Evolutionary conservation across 345 rosid species (phyloP).

Genomic region (Gossypium rotundifolium): DNA sequence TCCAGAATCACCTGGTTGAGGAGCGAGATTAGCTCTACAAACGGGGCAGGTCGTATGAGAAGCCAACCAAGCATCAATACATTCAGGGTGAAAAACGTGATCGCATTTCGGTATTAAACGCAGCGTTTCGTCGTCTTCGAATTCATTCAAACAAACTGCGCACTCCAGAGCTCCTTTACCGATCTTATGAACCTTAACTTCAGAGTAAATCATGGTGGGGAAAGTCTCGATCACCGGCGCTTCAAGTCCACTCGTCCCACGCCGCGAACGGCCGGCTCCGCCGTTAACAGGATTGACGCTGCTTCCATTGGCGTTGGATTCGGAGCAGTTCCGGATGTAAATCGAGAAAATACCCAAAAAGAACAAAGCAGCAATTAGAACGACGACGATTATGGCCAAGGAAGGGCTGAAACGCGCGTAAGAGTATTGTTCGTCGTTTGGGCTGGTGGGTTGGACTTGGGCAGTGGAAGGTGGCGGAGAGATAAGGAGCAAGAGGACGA

Average conservation of each 20-base stretch:
- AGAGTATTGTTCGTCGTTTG: slow-evolving; percentile 3
- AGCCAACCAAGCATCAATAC: slow-evolving; percentile 77
- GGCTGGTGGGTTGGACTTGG: slow-evolving; percentile 25
- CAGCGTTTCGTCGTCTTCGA: slow-evolving; percentile 87
- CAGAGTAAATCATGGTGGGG: slow-evolving; percentile 76
- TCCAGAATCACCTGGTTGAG: slow-evolving; percentile 34
- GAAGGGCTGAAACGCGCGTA: slow-evolving; percentile 61
- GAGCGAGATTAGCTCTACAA: slow-evolving; percentile 65
- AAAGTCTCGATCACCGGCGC: slow-evolving; percentile 49
- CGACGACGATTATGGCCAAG: slow-evolving; percentile 68
- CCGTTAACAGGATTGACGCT: slow-evolving; percentile 12
- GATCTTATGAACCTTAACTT: slow-evolving; percentile 71
- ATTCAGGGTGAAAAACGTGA: slow-evolving; percentile 88
- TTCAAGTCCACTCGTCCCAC: slow-evolving; percentile 57
- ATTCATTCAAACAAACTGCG: slow-evolving; percentile 82
- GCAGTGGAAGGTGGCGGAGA: slow-evolving; percentile 19
- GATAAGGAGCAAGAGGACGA: slow-evolving; percentile 1
- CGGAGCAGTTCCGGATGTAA: slow-evolving; percentile 74
- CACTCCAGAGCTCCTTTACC: slow-evolving; percentile 86
- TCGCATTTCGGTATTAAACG: slow-evolving; percentile 87
- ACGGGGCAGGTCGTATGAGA: slow-evolving; percentile 93
- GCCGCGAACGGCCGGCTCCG: slow-evolving; percentile 20
- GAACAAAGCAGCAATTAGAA: slow-evolving; percentile 62
- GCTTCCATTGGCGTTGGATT: slow-evolving; percentile 6
- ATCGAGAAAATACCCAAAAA: slow-evolving; percentile 79